Evolutionary conservation across 2,329 filamentous ascomycete species (phyloP), one percentile per base, ranked within the genome.

Genomic region (Trichophaea hybrida): DNA sequence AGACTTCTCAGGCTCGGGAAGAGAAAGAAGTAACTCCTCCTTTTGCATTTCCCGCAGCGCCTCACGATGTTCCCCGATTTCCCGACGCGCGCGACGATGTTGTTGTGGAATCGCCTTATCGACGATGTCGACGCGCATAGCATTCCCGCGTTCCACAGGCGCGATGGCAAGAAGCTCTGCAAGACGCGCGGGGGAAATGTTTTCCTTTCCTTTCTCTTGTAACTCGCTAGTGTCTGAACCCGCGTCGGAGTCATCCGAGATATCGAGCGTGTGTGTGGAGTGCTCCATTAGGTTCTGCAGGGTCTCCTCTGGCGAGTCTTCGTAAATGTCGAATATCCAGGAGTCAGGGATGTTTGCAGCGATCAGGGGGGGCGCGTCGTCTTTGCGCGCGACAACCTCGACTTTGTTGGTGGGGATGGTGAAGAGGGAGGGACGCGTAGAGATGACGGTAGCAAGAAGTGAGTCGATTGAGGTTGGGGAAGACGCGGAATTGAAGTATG

Each of bases 261-360:
- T 88, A 70, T 97, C 91, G 2, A 97, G 79, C 0, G 85, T 83
- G 64, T 85, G 84, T 6, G 91, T 91, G 59, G 85, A 85, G 75
- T 96, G 91, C 73, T 96, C 87, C 74, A 97, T 87, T 43, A 95
- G 76, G 69, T 94, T 96, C 68, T 89, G 88, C 73, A 93, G 86
- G 70, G 94, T 85, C 70, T 96, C 86, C 70, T 95, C 87, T 6
- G 85, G 81, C 0, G 87, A 88, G 72, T 98, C 91, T 70, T 95
- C 88, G 70, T 96, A 84, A 69, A 98, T 97, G 61, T 91, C 86
- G 70, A 98, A 97, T 75, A 85, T 85, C 90, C 89, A 96, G 60
- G 78, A 78, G 37, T 81, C 77, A 69, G 85, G 80, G 67, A 78
- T 71, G 57, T 78, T 75, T 24, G 75, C 69, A 61, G 75, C 75